Evolutionary conservation across 1,284 basidiomycete species (phyloP).

Genomic region (Sporisorium scitamineum): DNA sequence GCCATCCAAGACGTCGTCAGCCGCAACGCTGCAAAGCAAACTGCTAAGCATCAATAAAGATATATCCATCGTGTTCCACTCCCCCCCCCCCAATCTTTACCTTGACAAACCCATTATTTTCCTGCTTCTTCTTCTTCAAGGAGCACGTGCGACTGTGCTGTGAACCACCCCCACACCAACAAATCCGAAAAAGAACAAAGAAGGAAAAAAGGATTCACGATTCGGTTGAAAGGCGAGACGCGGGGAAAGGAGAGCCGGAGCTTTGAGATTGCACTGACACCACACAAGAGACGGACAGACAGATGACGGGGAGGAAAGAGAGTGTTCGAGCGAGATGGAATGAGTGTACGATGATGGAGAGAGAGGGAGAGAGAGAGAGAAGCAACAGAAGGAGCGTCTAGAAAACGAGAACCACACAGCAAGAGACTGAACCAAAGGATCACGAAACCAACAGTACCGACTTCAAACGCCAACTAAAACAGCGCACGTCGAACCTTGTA

Average conservation of each 20-base stretch:
- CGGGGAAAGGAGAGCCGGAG: background rate
- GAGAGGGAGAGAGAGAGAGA: background rate
- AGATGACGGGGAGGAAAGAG: background rate
- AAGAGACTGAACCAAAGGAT: background rate
- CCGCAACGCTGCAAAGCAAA: slow-evolving; percentile 19
- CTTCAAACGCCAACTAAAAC: background rate
- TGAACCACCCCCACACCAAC: too few species aligned
- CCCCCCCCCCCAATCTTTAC: too few species aligned
- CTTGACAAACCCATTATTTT: too few species aligned
- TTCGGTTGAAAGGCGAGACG: too few species aligned
- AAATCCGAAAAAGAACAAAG: too few species aligned
- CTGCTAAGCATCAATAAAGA: slow-evolving; percentile 26
- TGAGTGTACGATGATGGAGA: background rate
- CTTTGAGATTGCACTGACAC: background rate
- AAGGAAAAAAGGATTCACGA: too few species aligned
- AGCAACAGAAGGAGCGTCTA: background rate
- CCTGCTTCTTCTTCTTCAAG: too few species aligned
- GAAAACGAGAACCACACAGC: background rate
- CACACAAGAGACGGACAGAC: background rate
- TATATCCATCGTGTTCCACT: too few species aligned
- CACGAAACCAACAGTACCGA: background rate
- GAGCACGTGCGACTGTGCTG: background rate
- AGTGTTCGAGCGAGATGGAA: background rate
- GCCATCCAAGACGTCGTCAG: slow-evolving; percentile 31
- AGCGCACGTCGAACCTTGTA: slow-evolving; percentile 13